A percentile compares a stretch with the other conserved stretches of the same genome.
phyloP scores from a whole-genome alignment of 139 green algal species.

The Bryopsis sp. region DNA sequence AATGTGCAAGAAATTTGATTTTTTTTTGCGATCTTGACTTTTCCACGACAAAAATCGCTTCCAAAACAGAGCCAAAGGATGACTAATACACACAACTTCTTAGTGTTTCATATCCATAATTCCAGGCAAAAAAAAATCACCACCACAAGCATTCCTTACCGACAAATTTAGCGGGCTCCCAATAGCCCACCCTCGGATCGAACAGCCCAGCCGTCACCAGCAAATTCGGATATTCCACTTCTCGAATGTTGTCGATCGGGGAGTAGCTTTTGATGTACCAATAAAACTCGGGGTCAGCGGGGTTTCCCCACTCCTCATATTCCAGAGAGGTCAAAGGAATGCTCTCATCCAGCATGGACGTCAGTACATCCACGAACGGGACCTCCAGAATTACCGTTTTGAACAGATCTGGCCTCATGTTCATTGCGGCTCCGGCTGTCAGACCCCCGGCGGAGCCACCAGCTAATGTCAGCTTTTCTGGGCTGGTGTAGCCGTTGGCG shows the following conservation, averaged over 20 bases:
- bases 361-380: conserved; percentile 73
- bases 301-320: conserved; percentile 67
- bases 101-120: too few relatives aligned
- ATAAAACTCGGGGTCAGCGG: conserved; percentile 56
- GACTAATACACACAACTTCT: too few relatives aligned
- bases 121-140: too few relatives aligned
- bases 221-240: conserved; percentile 69
- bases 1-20: too few relatives aligned
- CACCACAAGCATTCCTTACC: conserved; percentile 8
- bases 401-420: conserved; percentile 77
- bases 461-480: conserved; percentile 36
- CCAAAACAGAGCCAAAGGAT: too few relatives aligned
- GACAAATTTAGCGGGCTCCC: conserved; percentile 27
- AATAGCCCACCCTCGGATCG: conserved; percentile 71
- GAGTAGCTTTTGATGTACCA: conserved; percentile 80
- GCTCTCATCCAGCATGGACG: conserved; percentile 62
- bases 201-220: conserved; percentile 72
- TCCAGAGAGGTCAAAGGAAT: conserved; percentile 77
- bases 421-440: conserved; percentile 56
- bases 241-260: conserved; percentile 80
- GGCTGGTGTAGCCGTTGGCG: conserved; percentile 36
- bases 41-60: too few relatives aligned
- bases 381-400: conserved; percentile 48
- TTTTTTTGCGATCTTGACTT: too few relatives aligned
- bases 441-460: conserved; percentile 60